phyloP scores from a whole-genome alignment of 257 asterid species.

The Scutellaria barbata region DNA sequence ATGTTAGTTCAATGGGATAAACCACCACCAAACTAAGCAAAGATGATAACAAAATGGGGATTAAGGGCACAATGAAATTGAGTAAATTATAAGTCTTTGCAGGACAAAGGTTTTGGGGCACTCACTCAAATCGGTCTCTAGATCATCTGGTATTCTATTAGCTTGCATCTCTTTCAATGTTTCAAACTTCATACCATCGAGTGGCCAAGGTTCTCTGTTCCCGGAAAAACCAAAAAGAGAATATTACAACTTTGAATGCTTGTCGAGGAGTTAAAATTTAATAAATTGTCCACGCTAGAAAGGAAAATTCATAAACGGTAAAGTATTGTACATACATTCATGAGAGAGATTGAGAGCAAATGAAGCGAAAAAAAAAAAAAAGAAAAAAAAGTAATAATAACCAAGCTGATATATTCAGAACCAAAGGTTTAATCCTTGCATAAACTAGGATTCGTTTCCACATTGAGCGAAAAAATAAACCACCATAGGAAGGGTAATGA shows the following conservation, averaged over 20 bases:
- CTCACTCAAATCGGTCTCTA: slow-evolving; percentile 68
- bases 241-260: slow-evolving; percentile 5
- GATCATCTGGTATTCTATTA: slow-evolving; percentile 64
- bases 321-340: neutral
- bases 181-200: slow-evolving; percentile 86
- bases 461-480: neutral
- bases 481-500: neutral
- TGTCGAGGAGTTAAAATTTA: neutral
- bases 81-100: neutral
- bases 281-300: neutral
- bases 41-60: neutral
- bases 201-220: slow-evolving; percentile 87
- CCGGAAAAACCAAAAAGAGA: neutral
- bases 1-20: slow-evolving; percentile 15
- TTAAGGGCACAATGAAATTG: neutral
- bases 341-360: neutral
- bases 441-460: neutral
- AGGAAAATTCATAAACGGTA: slow-evolving; percentile 3
- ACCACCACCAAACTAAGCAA: neutral
- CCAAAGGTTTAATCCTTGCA: neutral
- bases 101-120: slow-evolving; percentile 10
- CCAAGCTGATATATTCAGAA: neutral
- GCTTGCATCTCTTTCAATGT: slow-evolving; percentile 75
- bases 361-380: neutral
- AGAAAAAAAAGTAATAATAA: too few species aligned